Conservation (phyloP, 768 basidiomycete species). For the Leccinum incarnatum region DNA sequence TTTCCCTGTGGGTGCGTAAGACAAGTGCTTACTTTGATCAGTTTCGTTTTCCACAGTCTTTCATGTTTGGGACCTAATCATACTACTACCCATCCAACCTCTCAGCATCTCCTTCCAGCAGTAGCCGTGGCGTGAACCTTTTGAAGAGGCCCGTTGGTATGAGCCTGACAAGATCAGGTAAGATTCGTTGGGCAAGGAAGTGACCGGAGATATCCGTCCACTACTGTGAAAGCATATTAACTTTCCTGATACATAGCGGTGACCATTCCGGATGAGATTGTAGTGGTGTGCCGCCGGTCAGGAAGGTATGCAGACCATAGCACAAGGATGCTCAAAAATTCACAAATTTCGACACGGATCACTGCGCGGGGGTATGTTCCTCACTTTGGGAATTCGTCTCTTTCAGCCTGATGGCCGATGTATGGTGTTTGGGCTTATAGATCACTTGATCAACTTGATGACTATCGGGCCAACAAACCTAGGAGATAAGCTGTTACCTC, state of each 20-base stretch:
- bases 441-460: conserved; percentile 27
- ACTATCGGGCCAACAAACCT: conserved; percentile 7
- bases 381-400: conserved; percentile 17
- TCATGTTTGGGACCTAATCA: conserved; percentile 1
- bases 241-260: conserved; percentile 11
- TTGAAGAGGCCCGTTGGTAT: conserved; percentile 15
- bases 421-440: not conserved
- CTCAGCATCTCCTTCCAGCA: conserved; percentile 14
- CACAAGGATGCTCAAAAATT: not conserved
- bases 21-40: not conserved
- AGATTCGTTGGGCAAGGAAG: conserved; percentile 24
- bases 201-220: not conserved
- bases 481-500: not conserved
- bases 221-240: conserved; percentile 10
- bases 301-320: conserved; percentile 7
- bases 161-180: conserved; percentile 4
- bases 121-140: not conserved
- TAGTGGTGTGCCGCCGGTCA: conserved; percentile 12
- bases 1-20: not conserved
- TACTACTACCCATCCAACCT: conserved; percentile 8
- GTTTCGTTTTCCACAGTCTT: not conserved
- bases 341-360: conserved; percentile 25
- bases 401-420: not conserved
- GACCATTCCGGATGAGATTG: conserved; percentile 17
- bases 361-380: conserved; percentile 16